These are phyloP conservation scores for Lyophyllum atratum DNA, from an alignment of 768 basidiomycete species.

Conservation along the genomic window DNA sequence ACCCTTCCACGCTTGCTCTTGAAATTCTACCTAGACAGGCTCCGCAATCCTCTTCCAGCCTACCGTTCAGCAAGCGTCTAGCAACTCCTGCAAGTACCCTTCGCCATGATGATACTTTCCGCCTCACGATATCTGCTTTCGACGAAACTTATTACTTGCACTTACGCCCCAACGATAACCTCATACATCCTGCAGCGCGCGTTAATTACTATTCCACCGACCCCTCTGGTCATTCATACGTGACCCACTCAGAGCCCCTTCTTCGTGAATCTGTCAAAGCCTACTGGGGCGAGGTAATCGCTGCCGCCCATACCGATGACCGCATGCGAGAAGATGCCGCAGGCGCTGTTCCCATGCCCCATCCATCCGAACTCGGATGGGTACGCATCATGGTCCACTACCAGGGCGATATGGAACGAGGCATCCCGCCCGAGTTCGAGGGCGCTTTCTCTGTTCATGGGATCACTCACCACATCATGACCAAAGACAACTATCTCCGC, in stretches of 20 bases:
- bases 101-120: slow-evolving; percentile 69
- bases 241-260: slow-evolving; percentile 61
- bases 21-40: slow-evolving; percentile 56
- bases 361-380: slow-evolving; percentile 64
- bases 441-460: slow-evolving; percentile 76
- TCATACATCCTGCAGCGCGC: slow-evolving; percentile 78
- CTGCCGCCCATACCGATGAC: slow-evolving; percentile 47
- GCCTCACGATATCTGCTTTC: slow-evolving; percentile 68
- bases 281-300: slow-evolving; percentile 77
- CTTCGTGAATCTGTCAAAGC: slow-evolving; percentile 63
- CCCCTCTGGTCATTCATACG: slow-evolving; percentile 49
- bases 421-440: slow-evolving; percentile 62
- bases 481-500: slow-evolving; percentile 69
- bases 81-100: slow-evolving; percentile 47
- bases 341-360: slow-evolving; percentile 45
- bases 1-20: slow-evolving; percentile 52
- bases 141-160: slow-evolving; percentile 70
- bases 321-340: slow-evolving; percentile 68
- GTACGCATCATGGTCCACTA: slow-evolving; percentile 77
- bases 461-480: slow-evolving; percentile 68
- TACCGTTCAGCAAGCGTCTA: slow-evolving; percentile 33
- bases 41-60: slow-evolving; percentile 21
- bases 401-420: slow-evolving; percentile 50
- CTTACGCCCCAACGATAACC: slow-evolving; percentile 74
- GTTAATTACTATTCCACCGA: slow-evolving; percentile 62